phyloP scores from a whole-genome alignment of 2,329 filamentous ascomycete species.

The Fusarium torulosum region DNA sequence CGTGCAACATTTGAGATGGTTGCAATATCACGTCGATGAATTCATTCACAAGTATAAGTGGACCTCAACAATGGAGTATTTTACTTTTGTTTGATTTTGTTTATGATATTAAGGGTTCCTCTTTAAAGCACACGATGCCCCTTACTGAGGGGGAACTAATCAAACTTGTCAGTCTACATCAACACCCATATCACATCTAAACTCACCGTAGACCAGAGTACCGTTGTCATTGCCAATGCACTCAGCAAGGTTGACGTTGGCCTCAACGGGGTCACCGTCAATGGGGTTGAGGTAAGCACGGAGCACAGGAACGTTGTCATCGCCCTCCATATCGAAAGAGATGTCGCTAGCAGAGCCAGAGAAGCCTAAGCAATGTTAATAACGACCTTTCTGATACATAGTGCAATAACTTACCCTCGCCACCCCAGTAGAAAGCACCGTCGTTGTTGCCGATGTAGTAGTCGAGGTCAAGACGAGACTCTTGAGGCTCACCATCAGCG shows the following conservation, averaged over 20 bases:
- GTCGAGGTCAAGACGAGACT: slow-evolving; percentile 64
- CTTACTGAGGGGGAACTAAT: slow-evolving; percentile 9
- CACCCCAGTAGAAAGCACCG: slow-evolving; percentile 62
- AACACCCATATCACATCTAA: rapidly evolving
- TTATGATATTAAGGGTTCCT: neutral
- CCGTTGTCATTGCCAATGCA: slow-evolving; percentile 66
- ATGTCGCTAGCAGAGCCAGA: slow-evolving; percentile 60
- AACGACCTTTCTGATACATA: neutral
- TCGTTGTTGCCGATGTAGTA: slow-evolving; percentile 64
- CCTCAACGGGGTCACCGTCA: slow-evolving; percentile 56
- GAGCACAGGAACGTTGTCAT: slow-evolving; percentile 63
- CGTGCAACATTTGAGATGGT: no score
- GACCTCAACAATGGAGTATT: slow-evolving; percentile 2
- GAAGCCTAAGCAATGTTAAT: slow-evolving; percentile 54
- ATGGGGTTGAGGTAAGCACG: slow-evolving; percentile 60
- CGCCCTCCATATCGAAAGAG: slow-evolving; percentile 63
- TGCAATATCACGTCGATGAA: no score
- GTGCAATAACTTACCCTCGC: slow-evolving; percentile 41
- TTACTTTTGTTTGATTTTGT: slow-evolving; percentile 6
- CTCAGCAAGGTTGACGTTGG: slow-evolving; percentile 69
- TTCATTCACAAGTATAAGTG: neutral
- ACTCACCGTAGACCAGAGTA: slow-evolving; percentile 36
- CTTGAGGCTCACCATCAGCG: slow-evolving; percentile 57
- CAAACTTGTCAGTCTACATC: neutral
- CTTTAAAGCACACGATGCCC: rapidly evolving